A percentile compares a stretch with the other conserved stretches of the same genome.
phyloP scores from a whole-genome alignment of 2,329 filamentous ascomycete species.

The Dothistroma pini region DNA sequence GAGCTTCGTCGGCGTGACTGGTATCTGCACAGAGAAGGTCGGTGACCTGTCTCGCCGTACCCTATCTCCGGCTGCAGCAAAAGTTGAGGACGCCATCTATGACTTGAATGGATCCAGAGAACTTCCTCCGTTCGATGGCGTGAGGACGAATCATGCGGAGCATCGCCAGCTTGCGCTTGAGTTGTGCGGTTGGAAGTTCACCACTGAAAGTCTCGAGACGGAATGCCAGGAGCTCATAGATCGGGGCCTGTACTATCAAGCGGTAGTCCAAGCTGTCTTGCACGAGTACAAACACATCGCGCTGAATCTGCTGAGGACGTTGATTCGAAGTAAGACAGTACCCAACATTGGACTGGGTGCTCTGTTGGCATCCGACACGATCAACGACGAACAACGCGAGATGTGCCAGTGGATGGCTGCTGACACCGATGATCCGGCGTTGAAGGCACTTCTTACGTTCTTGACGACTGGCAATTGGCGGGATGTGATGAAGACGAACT shows the following conservation, averaged over 20 bases:
- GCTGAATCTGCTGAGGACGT: constrained; percentile 64
- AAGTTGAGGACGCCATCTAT: constrained; percentile 49
- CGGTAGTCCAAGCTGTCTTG: constrained; percentile 72
- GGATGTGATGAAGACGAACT: constrained; percentile 66
- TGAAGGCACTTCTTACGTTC: constrained; percentile 73
- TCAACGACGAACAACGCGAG: constrained; percentile 57
- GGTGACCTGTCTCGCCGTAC: constrained; percentile 40
- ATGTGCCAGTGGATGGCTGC: constrained; percentile 60
- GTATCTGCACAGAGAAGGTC: constrained; percentile 64
- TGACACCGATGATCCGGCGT: constrained; percentile 69
- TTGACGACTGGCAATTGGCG: constrained; percentile 75
- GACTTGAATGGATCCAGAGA: constrained; percentile 61
- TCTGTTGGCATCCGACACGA: constrained; percentile 46
- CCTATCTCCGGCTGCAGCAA: constrained; percentile 23
- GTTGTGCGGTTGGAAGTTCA: constrained; percentile 68
- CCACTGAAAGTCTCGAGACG: constrained; percentile 48
- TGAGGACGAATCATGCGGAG: constrained; percentile 60
- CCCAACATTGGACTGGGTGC: constrained; percentile 48
- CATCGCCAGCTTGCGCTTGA: constrained; percentile 73
- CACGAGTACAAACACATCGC: constrained; percentile 66
- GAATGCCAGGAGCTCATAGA: constrained; percentile 51
- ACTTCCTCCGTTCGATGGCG: constrained; percentile 61
- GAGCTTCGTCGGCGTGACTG: constrained; percentile 69
- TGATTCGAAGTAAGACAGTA: constrained; percentile 66
- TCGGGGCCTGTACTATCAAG: constrained; percentile 64